Percentiles rank a stretch among this genome's conserved stretches.
phyloP scores from a whole-genome alignment of 176 grass and related monocot genomes.

The Eragrostis nindensis region DNA sequence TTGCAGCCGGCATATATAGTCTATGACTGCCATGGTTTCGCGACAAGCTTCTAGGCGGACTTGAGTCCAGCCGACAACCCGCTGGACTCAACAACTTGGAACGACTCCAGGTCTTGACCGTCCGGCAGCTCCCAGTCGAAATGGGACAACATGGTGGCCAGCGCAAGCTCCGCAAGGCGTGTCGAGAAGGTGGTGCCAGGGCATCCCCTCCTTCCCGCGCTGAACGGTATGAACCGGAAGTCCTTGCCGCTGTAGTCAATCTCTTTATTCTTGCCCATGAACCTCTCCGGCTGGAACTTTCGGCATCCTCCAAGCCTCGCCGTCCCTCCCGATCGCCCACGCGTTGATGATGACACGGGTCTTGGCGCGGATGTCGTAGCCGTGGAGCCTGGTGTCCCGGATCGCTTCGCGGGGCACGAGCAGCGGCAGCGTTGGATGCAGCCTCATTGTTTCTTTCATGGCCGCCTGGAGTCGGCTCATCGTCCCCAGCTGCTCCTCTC shows the following conservation, averaged over 20 bases:
- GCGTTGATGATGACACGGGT: constrained; percentile 57
- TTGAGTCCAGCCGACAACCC: constrained; percentile 2
- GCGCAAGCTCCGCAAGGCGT: constrained; percentile 25
- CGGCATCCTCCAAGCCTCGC: constrained; percentile 24
- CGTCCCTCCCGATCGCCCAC: constrained; percentile 63
- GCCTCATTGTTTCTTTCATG: constrained; percentile 56
- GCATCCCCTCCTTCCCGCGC: constrained; percentile 49
- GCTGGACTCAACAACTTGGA: constrained; percentile 45
- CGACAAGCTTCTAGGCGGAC: constrained; percentile 20
- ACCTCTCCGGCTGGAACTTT: constrained; percentile 52
- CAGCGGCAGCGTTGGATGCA: constrained; percentile 45
- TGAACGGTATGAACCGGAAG: constrained; percentile 47
- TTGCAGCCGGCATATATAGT: background rate
- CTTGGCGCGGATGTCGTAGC: constrained; percentile 41
- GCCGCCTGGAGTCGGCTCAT: constrained; percentile 33
- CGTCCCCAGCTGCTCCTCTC: constrained; percentile 28
- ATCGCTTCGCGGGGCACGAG: constrained; percentile 38
- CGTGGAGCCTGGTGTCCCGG: constrained; percentile 41
- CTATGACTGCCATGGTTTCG: constrained; percentile 29
- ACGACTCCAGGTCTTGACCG: constrained; percentile 26
- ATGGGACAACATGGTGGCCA: constrained; percentile 53
- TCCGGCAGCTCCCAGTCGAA: constrained; percentile 56
- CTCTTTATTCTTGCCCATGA: background rate
- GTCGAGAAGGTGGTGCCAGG: constrained; percentile 7
- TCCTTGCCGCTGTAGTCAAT: constrained; percentile 19